phyloP scores from a whole-genome alignment of 768 basidiomycete genomes.

The Leccinum disarticulatum region DNA sequence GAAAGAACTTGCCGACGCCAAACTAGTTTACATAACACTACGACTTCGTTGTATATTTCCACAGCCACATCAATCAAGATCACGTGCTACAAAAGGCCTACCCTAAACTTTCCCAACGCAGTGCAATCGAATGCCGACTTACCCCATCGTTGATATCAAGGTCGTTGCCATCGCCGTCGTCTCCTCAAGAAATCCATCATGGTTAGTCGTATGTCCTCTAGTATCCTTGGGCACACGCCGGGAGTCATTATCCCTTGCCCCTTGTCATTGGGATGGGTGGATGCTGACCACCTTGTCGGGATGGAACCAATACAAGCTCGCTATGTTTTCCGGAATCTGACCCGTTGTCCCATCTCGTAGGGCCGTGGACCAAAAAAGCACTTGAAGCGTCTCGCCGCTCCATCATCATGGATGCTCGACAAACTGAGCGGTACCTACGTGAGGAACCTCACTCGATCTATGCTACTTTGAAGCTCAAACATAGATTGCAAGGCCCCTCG shows the following conservation, averaged over 20 bases:
- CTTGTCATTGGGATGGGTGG: slow-evolving; percentile 23
- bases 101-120: slow-evolving; percentile 23
- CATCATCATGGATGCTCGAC: slow-evolving; percentile 99
- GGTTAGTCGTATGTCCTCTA: slow-evolving; percentile 27
- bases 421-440: slow-evolving; percentile 96
- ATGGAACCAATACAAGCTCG: slow-evolving; percentile 16
- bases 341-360: slow-evolving; percentile 41
- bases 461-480: slow-evolving; percentile 7
- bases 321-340: slow-evolving; percentile 15
- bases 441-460: slow-evolving; percentile 32
- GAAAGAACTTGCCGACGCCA: not conserved
- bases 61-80: slow-evolving; percentile 14
- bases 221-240: not conserved
- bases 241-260: not conserved
- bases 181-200: slow-evolving; percentile 33
- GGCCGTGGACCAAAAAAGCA: slow-evolving; percentile 99
- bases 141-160: slow-evolving; percentile 23
- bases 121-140: slow-evolving; percentile 1
- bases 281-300: slow-evolving; percentile 21
- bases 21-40: too few species aligned
- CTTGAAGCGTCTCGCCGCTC: slow-evolving; percentile 95
- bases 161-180: slow-evolving; percentile 19
- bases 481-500: slow-evolving; percentile 73
- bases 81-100: slow-evolving; percentile 25
- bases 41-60: not conserved